Conservation (phyloP, 2,329 filamentous ascomycete species). For the Colletotrichum chlorophyti region DNA sequence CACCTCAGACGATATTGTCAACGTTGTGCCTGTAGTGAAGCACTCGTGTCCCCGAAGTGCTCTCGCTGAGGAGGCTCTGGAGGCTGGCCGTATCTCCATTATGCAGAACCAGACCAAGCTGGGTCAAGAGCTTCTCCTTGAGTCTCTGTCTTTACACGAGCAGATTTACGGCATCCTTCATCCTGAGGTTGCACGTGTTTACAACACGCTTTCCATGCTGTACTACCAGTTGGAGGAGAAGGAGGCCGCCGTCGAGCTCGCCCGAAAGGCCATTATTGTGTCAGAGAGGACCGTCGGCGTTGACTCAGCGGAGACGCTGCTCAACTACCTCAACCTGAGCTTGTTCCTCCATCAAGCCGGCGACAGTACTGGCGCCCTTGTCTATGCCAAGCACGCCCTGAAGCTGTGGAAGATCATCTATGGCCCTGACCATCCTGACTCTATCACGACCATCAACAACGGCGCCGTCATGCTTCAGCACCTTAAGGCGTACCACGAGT, state of each 20-base stretch:
- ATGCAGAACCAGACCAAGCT: slow-evolving; percentile 94
- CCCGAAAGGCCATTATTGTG: slow-evolving; percentile 95
- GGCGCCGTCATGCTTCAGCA: slow-evolving; percentile 98
- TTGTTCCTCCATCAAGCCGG: slow-evolving; percentile 92
- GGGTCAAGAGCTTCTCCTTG: slow-evolving; percentile 93
- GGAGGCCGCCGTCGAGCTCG: slow-evolving; percentile 91
- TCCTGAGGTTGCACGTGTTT: slow-evolving; percentile 93
- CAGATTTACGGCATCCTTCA: slow-evolving; percentile 98
- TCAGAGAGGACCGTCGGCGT: slow-evolving; percentile 93
- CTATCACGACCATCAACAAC: slow-evolving; percentile 98
- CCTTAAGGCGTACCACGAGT: slow-evolving; percentile 93
- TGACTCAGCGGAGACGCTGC: slow-evolving; percentile 90
- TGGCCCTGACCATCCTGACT: slow-evolving; percentile 91
- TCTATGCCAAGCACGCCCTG: slow-evolving; percentile 90
- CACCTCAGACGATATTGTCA: slow-evolving; percentile 83
- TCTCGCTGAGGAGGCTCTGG: slow-evolving; percentile 92
- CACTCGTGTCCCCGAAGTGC: slow-evolving; percentile 90
- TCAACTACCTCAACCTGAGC: slow-evolving; percentile 95
- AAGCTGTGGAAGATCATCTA: slow-evolving; percentile 98
- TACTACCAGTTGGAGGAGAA: slow-evolving; percentile 99
- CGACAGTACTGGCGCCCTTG: slow-evolving; percentile 86
- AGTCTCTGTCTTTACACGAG: slow-evolving; percentile 94
- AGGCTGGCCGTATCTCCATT: slow-evolving; percentile 95
- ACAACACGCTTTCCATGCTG: slow-evolving; percentile 92
- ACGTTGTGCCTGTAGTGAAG: slow-evolving; percentile 93